Evolutionary conservation across 1,284 basidiomycete species (phyloP), one percentile per base, ranked within the genome.

Genomic region (Megacollybia platyphylla): DNA sequence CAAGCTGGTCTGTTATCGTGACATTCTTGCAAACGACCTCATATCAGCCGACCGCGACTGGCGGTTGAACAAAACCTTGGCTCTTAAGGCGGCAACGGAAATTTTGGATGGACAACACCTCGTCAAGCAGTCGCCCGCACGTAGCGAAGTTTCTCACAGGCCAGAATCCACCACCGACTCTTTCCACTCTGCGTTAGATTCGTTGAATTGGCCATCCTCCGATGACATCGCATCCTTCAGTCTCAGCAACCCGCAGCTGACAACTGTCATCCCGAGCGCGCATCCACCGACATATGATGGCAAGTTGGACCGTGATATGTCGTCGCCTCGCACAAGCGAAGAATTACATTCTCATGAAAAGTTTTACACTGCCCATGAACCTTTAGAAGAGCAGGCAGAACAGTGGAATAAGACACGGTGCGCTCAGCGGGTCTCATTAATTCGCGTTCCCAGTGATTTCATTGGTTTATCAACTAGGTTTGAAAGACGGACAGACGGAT

Each of bases 341-440:
- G 55, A 57, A 26, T 49, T 52, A 7, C 31, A 44, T 11, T 51
- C 50, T n/a, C 71, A 71, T 46, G 70, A 77, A 50, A 65, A 61
- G 42, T 67, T 65, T 50, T 64, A 60, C 47, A 65, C 65, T 8
- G 64, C 61, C 30, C 56, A 55, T 5, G 71, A 75, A 51, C 61
- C 53, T 36, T 54, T 57, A 13, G 70, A 73, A 45, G 81, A 85
- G 54, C 67, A 76, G 57, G 85, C 87, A 13, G 87, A 89, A 58
- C 78, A 84, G 46, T 91, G 87, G 87, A 68, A 85, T 57, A 79
- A 79, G 58, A 90, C 87, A 1, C 76, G 81, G 32, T 83, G 81
- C 34, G 87, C 85, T 10, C 82, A 85, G 49, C 79, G 86, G 10
- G 88, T 90, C 11, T 88, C 85, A 13, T 65, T 91, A 41, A 80